Base-by-base conservation (phyloP, 2,329 filamentous ascomycete genomes). In the Dactylellina sp. region DNA sequence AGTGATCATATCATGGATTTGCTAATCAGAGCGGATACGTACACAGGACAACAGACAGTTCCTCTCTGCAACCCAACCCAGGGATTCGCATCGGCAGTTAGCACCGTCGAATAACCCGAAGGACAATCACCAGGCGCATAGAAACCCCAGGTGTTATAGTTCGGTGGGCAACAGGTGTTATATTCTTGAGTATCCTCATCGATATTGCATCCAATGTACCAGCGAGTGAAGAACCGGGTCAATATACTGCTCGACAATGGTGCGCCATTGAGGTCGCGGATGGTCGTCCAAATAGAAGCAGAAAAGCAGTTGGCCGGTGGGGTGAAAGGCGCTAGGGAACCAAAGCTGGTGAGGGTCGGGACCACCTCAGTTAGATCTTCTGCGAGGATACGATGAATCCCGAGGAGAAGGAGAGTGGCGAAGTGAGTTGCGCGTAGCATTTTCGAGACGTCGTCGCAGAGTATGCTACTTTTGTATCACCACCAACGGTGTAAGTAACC, bases 111-210 rank as follows among this genome's bases (percentile, higher is more conserved):
- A 35, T 74, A 74, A 4, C 70, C 70, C 9, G 18, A 16, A 16
- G 70, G 70, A 46, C 70, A 74, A 2, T 14, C 70, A 4, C 70
- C 70, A 1, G 55, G 70, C 1, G 56, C 70, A 12, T 74, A 74
- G 42, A 74, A 74, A 1, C 70, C 70, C 70, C 70, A 74, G 7
- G 70, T 74, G 20, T 66, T 61, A 44, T 61, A 74, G 14, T n/a
- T 25, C 14, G 70, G 70, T 7, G 70, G 70, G 20, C 70, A 74
- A 28, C 70, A 74, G 2, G 55, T 74, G 28, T 74, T 74, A 18
- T 44, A 57, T 11, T 66, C 61, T 18, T 55, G 60, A 3, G 44
- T 62, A 11, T 57, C 49, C 4, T n/a, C 16, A 24, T 66, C 42
- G 47, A 66, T 61, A 57, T 74, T 66, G 44, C 70, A 74, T 0